phyloP scores from a whole-genome alignment of 768 basidiomycete species.

The Paxillus rubicundulus region DNA sequence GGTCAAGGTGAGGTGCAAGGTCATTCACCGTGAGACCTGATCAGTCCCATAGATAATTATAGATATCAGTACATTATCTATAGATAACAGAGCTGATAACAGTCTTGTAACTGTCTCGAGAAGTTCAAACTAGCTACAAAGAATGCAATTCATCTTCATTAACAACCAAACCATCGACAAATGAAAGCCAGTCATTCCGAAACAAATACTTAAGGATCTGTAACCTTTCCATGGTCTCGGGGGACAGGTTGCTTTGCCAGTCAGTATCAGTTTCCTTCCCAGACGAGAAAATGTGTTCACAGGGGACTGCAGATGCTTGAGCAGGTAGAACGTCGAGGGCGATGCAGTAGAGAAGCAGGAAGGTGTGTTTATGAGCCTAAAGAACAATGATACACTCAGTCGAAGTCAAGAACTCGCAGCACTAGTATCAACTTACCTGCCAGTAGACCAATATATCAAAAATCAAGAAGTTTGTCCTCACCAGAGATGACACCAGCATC shows the following conservation, averaged over 20 bases:
- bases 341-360: constrained; percentile 2
- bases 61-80: background rate
- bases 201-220: constrained; percentile 31
- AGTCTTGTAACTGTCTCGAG: background rate
- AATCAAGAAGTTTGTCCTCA: background rate
- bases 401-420: background rate
- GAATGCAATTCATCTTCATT: background rate
- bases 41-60: background rate
- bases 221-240: constrained; percentile 10
- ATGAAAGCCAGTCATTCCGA: constrained; percentile 20
- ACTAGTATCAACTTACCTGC: background rate
- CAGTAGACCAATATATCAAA: background rate
- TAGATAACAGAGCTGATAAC: background rate
- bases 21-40: background rate
- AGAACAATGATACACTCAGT: background rate
- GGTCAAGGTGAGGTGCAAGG: background rate
- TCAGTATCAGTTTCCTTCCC: constrained; percentile 20
- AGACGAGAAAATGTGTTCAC: constrained; percentile 22
- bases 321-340: constrained; percentile 18
- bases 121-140: too few species aligned
- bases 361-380: background rate
- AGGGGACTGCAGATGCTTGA: constrained; percentile 23
- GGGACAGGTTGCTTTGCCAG: constrained; percentile 18
- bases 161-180: constrained; percentile 11
- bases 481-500: background rate